Evolutionary conservation across 148 eudicot species (phyloP), one percentile per base, ranked within the genome.

Genomic region (Rhododendron kiyosumense): DNA sequence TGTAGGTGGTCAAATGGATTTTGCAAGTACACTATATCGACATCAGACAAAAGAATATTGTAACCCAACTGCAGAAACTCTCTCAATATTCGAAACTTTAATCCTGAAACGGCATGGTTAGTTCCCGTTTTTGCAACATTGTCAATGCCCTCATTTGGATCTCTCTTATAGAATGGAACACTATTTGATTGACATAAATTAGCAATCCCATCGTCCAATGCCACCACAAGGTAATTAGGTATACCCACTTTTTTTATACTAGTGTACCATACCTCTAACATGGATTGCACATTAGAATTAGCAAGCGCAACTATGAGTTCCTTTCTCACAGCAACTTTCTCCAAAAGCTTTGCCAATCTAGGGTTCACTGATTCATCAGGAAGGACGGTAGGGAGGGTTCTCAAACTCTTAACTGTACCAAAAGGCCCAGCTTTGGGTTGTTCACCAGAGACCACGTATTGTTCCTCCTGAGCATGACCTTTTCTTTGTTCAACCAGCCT

Each of bases 251-350:
- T 96, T 90, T 95, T 95, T 41, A 96, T 88, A 81, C 92, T 95
- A 30, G 93, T 91, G 82, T 90, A 90, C 93, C 92, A 92, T 75
- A 95, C 90, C 74, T 93, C 96, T 79, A 96, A 90, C 98, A 94
- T 96, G 13, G 83, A 84, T 89, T 92, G 92, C 83, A 96, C 99
- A 81, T 96, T 96, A 7, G 92, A 85, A 92, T 96, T 96, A 13
- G 99, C 99, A 78, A 96, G 88, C 36, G 92, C 96, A 77, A 96
- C 95, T 82, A 96, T 92, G 51, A 96, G 90, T 91, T 96, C 99
- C 86, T 93, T 96, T 12, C 89, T 71, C 26, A 95, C 91, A 69
- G 96, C 96, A 87, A 94, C 90, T 81, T 90, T 81, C 73, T 90
- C 80, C 84, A 96, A 87, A 85, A 95, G 89, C 85, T 94, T 94